Base-by-base conservation (phyloP, 1,284 basidiomycete species). In the Naganishia sp. region DNA sequence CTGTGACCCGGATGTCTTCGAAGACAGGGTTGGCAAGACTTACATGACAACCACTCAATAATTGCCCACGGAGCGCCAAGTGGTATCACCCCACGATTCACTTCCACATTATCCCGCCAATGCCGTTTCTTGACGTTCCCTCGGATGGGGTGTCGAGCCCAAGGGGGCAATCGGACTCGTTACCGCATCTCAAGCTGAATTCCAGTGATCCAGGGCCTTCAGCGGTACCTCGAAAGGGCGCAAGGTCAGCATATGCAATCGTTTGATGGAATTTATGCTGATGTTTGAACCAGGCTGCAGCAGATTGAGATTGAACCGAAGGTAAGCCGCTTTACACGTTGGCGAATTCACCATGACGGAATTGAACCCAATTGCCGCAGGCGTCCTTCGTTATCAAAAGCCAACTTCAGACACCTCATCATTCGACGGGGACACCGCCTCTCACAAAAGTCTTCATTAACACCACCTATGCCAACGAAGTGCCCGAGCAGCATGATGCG, bases 371-470 rank as follows among this genome's bases (percentile, higher is more conserved):
- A 28, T 28, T n/a, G n/a, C 23, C 6, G 17, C 39, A 68, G 67
- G 63, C 67, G 11, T 58, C 57, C n/a, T 68, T 68, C 47, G 63
- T 68, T 10, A 46, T 68, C 51, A 68, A 68, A 46, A 66, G 63
- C 6, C 58, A 56, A 15, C 60, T 68, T n/a, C 58, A 61, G 15
- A 68, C 67, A 11, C 49, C 49, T 21, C 64, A 65, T 45, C 51
- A 60, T n/a, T n/a, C 52, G 13, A 49, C 67, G 28, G 47, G 57
- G 21, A 50, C 63, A 41, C 58, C 58, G 7, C 63, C 63, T 1
- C 46, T 61, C 15, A 68, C 67, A 11, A 68, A 68, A 45, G 46
- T 68, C n/a, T 68, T 68, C 58, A 65, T 68, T 46, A 68, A 68
- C 28, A 58, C 61, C 23, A 62, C 63, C 2, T 58, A 60, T 31